Conservation (phyloP, 2,329 filamentous ascomycete species). For the Fonsecaea monophora region DNA sequence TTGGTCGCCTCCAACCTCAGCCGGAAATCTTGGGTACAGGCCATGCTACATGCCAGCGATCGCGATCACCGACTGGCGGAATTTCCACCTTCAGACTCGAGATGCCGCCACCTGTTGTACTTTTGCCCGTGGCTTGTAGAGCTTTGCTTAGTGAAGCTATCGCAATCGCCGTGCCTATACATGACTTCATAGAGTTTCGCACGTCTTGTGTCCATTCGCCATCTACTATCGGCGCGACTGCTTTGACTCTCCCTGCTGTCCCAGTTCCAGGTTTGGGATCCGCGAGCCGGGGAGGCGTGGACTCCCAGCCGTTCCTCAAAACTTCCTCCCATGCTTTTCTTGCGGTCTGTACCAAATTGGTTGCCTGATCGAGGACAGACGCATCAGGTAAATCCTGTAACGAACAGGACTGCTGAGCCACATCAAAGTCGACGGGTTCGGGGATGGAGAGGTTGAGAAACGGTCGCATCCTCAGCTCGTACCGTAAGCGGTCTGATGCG, state of each 20-base stretch:
- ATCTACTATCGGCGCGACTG: slow-evolving; percentile 56
- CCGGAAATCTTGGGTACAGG: slow-evolving; percentile 49
- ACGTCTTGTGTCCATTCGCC: slow-evolving; percentile 67
- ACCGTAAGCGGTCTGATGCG: slow-evolving; percentile 70
- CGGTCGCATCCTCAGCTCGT: slow-evolving; percentile 86
- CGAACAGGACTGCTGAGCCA: slow-evolving; percentile 59
- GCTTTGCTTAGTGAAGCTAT: slow-evolving; percentile 67
- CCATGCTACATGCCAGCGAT: slow-evolving; percentile 56
- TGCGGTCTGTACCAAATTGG: slow-evolving; percentile 49
- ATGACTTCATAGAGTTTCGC: slow-evolving; percentile 70
- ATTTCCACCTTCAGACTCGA: slow-evolving; percentile 31
- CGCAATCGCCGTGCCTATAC: slow-evolving; percentile 72
- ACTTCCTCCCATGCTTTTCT: slow-evolving; percentile 53
- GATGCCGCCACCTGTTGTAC: slow-evolving; percentile 6
- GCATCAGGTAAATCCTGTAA: slow-evolving; percentile 54
- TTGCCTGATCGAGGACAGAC: slow-evolving; percentile 50
- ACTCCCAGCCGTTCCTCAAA: slow-evolving; percentile 47
- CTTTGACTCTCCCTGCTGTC: neutral
- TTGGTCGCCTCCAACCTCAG: neutral
- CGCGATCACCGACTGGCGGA: slow-evolving; percentile 44
- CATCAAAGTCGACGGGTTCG: slow-evolving; percentile 68
- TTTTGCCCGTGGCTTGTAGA: slow-evolving; percentile 47
- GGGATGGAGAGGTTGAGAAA: slow-evolving; percentile 74
- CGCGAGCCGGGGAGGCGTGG: slow-evolving; percentile 35
- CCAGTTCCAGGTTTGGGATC: slow-evolving; percentile 6